Evolutionary conservation across 2,329 filamentous ascomycete genomes (phyloP), one percentile per base, ranked within the genome.

Genomic region (Exophiala calicioides): DNA sequence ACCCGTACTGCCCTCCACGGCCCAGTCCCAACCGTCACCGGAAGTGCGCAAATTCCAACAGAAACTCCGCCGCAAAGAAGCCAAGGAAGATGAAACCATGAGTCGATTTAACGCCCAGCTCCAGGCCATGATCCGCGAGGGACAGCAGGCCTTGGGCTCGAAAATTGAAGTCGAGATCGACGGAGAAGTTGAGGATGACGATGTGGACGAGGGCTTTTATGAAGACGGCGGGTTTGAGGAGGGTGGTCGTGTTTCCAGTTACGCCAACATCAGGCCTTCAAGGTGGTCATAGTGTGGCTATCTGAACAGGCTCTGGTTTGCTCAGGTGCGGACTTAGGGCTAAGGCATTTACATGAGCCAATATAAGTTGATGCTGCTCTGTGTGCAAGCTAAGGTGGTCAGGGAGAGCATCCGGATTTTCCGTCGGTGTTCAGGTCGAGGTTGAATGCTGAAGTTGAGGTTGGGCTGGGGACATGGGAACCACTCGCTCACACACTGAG

Each of bases 51-150:
- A 80, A 33, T 80, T 90, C 45, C 83, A 88, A 4, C 82, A 83
- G n/a, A 79, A 81, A 61, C 80, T 85, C 56, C 75, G 82, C 18
- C 80, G 81, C 39, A 86, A 87, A 47, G 89, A 95, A 59, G 76
- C 82, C 34, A 84, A 90, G 58, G 80, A 87, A 5, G 90, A 97
- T 58, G 81, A 84, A 32, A 83, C 85, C 41, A 85, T 97, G 58
- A 82, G 82, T 37, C 80, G 85, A 19, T 82, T 97, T 67, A 94
- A 93, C 63, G 77, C 81, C 36, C 82, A 86, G 58, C 72, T 97
- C 36, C 81, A 86, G 62, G 86, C 84, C 24, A 89, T 98, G 86
- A 94, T 98, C 44, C 78, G 84, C 2, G 85, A 97, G 67, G 93
- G 90, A 1, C 85, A 85, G 58, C 86, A 93, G 65, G 93, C 93